Base-by-base conservation (phyloP, 2,329 filamentous ascomycete species). In the Dactylellina leptospora region DNA sequence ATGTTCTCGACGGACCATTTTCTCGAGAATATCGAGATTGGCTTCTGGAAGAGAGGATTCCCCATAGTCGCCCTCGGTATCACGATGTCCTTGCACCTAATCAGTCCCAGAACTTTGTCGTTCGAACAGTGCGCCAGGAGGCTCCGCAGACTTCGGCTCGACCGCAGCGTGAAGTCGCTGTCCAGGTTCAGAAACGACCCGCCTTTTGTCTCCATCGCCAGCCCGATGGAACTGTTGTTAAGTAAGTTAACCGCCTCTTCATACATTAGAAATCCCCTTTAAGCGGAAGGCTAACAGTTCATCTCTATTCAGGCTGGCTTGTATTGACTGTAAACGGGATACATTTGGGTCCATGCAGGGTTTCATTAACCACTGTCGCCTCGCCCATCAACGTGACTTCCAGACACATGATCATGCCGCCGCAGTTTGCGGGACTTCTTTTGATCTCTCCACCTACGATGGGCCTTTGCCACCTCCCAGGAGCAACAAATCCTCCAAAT, bases 301-400 rank as follows among this genome's bases (percentile, higher is more conserved):
- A 8, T 4, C n/a, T 44, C 22, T 28, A 9, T 28, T 54, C 51
- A 76, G 75, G 42, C 85, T 97, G 51, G 89, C 96, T 74, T 99
- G 95, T 82, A 81, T 90, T 69, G 90, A 95, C 79, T 97, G 95
- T 80, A 85, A 92, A 53, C 86, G 93, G 74, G 91, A 92, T 79
- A 91, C 97, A 79, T 97, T 97, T 78, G 93, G 90, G 62, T 97
- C 93, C 81, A 96, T 93, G 0, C 95, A 97, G 80, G 95, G 95
- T n/a, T 97, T 97, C 81, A 95, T 99, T 82, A 99, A 99, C 78
- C 95, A 99, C 79, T 97, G 93, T 79, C 92, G 95, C 64, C 97
- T 99, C 77, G 92, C 93, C 23, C 95, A 99, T 81, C 90, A 90
- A 78, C 86, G 91, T 69, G 92, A 96, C 74, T 97, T 93, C 83